Evolutionary conservation across 2,329 filamentous ascomycete species (phyloP).

Genomic region (Fusarium sp.): DNA sequence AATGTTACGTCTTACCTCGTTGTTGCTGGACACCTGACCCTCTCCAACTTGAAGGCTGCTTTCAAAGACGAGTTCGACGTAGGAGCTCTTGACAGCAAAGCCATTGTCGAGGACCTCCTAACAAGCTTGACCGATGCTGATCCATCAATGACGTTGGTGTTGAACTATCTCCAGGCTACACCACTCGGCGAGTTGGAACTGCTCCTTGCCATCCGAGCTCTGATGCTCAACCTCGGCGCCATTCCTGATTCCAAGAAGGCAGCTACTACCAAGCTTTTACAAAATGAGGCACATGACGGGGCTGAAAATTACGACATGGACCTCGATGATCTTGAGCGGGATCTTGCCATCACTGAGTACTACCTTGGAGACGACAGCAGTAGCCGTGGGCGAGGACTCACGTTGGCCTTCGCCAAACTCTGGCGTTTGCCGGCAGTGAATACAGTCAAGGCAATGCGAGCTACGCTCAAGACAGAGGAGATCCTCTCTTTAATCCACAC

Average conservation of each 20-base stretch:
- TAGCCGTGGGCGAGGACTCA: slow-evolving; percentile 72
- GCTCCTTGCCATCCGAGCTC: slow-evolving; percentile 70
- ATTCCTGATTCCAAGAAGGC: slow-evolving; percentile 57
- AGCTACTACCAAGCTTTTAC: slow-evolving; percentile 50
- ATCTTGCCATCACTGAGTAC: slow-evolving; percentile 75
- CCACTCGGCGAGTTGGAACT: slow-evolving; percentile 75
- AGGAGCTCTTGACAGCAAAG: slow-evolving; percentile 58
- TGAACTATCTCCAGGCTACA: slow-evolving; percentile 73
- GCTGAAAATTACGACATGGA: slow-evolving; percentile 61
- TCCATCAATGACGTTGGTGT: slow-evolving; percentile 73
- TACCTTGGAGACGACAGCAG: slow-evolving; percentile 73
- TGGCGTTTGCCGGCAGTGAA: slow-evolving; percentile 70
- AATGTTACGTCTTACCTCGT: slow-evolving; percentile 69
- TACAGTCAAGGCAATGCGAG: slow-evolving; percentile 73
- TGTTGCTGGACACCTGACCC: slow-evolving; percentile 69
- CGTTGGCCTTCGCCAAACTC: slow-evolving; percentile 76
- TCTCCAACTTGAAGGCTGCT: slow-evolving; percentile 68
- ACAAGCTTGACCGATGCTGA: slow-evolving; percentile 73
- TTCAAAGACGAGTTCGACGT: slow-evolving; percentile 62
- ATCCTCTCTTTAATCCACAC: slow-evolving; percentile 78
- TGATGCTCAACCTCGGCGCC: slow-evolving; percentile 77
- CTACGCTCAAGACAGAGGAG: slow-evolving; percentile 73
- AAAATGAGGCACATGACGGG: slow-evolving; percentile 46
- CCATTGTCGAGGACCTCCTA: slow-evolving; percentile 71
- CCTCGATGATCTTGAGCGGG: slow-evolving; percentile 70